phyloP scores from a whole-genome alignment of 306 rosid species.

The Vigna reflexopilosa region DNA sequence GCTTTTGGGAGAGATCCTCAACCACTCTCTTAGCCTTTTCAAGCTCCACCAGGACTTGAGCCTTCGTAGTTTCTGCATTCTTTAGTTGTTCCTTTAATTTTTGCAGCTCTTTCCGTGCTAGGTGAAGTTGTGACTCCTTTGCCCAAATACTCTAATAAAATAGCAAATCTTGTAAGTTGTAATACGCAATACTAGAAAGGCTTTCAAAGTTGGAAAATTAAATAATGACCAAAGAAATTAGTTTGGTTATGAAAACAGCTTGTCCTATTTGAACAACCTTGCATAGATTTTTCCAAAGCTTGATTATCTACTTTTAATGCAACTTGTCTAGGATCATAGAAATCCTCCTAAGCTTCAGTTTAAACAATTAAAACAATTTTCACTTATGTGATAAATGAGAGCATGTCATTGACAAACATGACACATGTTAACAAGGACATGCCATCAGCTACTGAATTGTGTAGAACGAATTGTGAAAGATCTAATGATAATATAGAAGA shows the following conservation, averaged over 20 bases:
- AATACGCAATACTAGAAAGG: neutral
- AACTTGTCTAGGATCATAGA: neutral
- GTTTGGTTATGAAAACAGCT: neutral
- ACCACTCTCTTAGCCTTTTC: constrained; percentile 56
- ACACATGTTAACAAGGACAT: constrained; percentile 2
- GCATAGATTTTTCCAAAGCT: neutral
- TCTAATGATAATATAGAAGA: neutral
- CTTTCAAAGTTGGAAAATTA: constrained; percentile 1
- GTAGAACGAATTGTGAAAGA: neutral
- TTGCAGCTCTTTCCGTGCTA: constrained; percentile 67
- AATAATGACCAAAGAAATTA: neutral
- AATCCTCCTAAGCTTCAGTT: constrained; percentile 5
- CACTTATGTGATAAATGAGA: neutral
- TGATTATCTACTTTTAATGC: neutral
- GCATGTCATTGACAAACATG: constrained; percentile 3
- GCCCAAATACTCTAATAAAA: constrained; percentile 63
- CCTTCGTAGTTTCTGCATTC: constrained; percentile 71
- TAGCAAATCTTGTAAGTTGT: constrained; percentile 28
- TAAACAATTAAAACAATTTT: constrained; percentile 5
- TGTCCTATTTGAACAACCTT: constrained; percentile 12
- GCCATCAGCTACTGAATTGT: neutral
- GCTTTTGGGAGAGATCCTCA: constrained; percentile 60
- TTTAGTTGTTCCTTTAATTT: constrained; percentile 65
- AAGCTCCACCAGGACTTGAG: constrained; percentile 71
- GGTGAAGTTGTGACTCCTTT: constrained; percentile 68